phyloP scores from a whole-genome alignment of 805 yeast genomes.

The Jamesozyma lodderae region DNA sequence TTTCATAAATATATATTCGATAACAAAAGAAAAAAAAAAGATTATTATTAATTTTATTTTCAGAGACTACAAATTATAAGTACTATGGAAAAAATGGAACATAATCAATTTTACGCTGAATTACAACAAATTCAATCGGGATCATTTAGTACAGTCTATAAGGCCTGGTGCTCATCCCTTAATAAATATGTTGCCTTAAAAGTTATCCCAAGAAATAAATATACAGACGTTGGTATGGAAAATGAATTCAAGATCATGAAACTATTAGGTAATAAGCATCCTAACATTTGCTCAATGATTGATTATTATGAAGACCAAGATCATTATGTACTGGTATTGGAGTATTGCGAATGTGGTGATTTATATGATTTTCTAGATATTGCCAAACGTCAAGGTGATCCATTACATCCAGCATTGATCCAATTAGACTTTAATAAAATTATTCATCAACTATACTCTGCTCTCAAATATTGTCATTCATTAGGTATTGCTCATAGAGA shows the following conservation, averaged over 20 bases:
- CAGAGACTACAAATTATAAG: too few species aligned
- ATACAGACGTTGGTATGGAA: slow-evolving; percentile 9
- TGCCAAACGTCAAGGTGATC: slow-evolving; percentile 13
- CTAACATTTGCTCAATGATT: slow-evolving; percentile 48
- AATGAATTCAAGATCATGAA: slow-evolving; percentile 31
- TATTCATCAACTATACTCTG: slow-evolving; percentile 43
- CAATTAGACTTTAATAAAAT: slow-evolving; percentile 30
- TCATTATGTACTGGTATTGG: slow-evolving; percentile 50
- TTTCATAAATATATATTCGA: too few species aligned
- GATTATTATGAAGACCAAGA: slow-evolving; percentile 48
- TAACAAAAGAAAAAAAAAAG: too few species aligned
- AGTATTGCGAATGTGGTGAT: slow-evolving; percentile 60
- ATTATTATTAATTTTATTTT: too few species aligned
- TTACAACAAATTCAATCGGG: slow-evolving; percentile 24
- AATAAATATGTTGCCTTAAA: slow-evolving; percentile 25
- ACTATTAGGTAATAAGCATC: slow-evolving; percentile 35
- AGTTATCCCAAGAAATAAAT: slow-evolving; percentile 18
- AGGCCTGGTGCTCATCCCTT: slow-evolving; percentile 18
- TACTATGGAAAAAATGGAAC: too few species aligned
- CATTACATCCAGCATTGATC: slow-evolving; percentile 7
- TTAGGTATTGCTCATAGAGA: slow-evolving; percentile 60
- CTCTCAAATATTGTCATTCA: slow-evolving; percentile 47
- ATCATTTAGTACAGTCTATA: slow-evolving; percentile 28
- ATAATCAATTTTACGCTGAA: slow-evolving; percentile 13
- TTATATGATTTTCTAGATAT: slow-evolving; percentile 43